Evolutionary conservation across 129 eudicot species (phyloP).

Genomic region (Helichrysum umbraculigerum): DNA sequence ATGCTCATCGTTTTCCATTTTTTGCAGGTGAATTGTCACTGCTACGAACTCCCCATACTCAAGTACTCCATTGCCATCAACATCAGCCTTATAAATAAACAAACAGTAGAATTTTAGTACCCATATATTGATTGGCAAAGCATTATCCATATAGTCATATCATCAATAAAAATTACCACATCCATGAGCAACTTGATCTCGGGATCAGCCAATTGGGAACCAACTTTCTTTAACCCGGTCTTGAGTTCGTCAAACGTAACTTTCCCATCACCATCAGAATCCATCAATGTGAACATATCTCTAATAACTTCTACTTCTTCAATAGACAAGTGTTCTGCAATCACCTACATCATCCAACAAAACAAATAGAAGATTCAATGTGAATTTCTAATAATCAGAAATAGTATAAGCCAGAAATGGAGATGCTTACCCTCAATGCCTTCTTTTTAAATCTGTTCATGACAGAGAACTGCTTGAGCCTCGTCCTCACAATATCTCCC

Average conservation of each 20-base stretch:
- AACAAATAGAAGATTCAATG: constrained; percentile 2
- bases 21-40: constrained; percentile 89
- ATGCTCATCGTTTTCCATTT: constrained; percentile 93
- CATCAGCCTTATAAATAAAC: constrained; percentile 66
- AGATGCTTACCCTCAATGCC: constrained; percentile 76
- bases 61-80: constrained; percentile 90
- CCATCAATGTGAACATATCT: constrained; percentile 94
- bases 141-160: not conserved
- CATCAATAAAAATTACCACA: constrained; percentile 54
- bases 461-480: constrained; percentile 88
- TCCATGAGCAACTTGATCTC: constrained; percentile 95
- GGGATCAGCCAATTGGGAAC: constrained; percentile 96
- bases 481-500: constrained; percentile 92
- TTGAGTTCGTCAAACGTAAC: constrained; percentile 83
- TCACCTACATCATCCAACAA: constrained; percentile 57
- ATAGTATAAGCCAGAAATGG: not conserved
- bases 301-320: constrained; percentile 91
- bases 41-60: constrained; percentile 99
- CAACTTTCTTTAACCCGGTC: constrained; percentile 82
- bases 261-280: constrained; percentile 87
- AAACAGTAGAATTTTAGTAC: constrained; percentile 13
- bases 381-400: not conserved
- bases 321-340: constrained; percentile 87
- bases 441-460: constrained; percentile 96
- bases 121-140: not conserved